Conservation (phyloP, 1,284 basidiomycete genomes). For the Tilletiaria anomala region DNA sequence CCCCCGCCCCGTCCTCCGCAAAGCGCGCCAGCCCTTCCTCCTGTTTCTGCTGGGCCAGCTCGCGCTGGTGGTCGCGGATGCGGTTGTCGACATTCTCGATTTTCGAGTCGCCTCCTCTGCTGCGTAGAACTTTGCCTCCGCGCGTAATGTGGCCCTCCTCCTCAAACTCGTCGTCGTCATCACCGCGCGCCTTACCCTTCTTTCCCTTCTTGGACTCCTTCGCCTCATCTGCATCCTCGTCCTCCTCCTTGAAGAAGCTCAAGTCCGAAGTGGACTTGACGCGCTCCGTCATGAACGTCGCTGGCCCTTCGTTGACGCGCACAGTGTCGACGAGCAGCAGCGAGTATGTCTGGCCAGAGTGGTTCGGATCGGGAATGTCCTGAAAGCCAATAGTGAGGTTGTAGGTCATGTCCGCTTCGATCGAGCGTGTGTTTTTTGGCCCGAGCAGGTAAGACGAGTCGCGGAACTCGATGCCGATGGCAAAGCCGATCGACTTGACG, state of each 20-base stretch:
- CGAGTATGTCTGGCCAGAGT: constrained; percentile 64
- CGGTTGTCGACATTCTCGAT: constrained; percentile 54
- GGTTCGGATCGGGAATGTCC: constrained; percentile 54
- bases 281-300: constrained; percentile 61
- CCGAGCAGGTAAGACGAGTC: constrained; percentile 73
- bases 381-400: constrained; percentile 71
- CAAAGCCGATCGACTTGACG: constrained; percentile 80
- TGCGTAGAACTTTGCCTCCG: constrained; percentile 33
- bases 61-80: constrained; percentile 77
- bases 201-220: constrained; percentile 3
- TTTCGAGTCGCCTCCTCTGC: no score
- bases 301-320: constrained; percentile 52
- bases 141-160: constrained; percentile 29
- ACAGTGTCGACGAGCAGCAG: constrained; percentile 83
- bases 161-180: constrained; percentile 1
- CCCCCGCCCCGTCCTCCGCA: constrained; percentile 45
- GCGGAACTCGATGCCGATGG: constrained; percentile 62
- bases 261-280: constrained; percentile 52
- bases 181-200: background rate
- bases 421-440: constrained; percentile 57
- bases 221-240: constrained; percentile 18
- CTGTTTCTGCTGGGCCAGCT: constrained; percentile 66
- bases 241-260: constrained; percentile 59
- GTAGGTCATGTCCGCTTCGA: constrained; percentile 71
- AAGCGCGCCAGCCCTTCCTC: constrained; percentile 68